Conservation (phyloP, 176 grass and related monocot species). For the Thinopyrum elongatum region DNA sequence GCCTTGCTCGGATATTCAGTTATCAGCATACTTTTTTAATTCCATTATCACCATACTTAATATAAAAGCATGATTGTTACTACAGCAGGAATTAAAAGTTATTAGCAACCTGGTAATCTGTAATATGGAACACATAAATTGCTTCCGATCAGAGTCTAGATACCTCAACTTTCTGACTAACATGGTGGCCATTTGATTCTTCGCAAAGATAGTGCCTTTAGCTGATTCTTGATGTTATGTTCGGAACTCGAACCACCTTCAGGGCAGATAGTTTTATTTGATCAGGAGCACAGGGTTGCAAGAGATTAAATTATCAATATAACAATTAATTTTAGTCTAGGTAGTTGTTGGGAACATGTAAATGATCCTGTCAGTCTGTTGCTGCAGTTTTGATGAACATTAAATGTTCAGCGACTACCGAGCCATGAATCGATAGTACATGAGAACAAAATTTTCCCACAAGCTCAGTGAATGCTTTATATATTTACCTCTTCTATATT, state of each 20-base stretch:
- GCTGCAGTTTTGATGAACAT: neutral
- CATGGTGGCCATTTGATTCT: neutral
- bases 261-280: neutral
- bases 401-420: neutral
- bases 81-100: neutral
- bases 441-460: neutral
- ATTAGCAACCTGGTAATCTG: neutral
- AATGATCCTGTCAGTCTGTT: neutral
- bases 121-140: neutral
- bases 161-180: neutral
- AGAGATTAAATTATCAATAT: neutral
- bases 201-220: neutral
- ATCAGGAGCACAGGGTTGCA: neutral
- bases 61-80: neutral
- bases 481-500: neutral
- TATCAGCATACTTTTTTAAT: neutral
- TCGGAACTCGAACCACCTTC: neutral
- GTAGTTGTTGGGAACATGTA: neutral
- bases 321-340: neutral
- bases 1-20: neutral
- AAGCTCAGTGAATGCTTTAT: neutral
- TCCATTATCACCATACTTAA: neutral
- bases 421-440: neutral
- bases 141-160: neutral
- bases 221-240: neutral